Base-by-base conservation (phyloP, 305 asterid species). In the Rubia peregrina region DNA sequence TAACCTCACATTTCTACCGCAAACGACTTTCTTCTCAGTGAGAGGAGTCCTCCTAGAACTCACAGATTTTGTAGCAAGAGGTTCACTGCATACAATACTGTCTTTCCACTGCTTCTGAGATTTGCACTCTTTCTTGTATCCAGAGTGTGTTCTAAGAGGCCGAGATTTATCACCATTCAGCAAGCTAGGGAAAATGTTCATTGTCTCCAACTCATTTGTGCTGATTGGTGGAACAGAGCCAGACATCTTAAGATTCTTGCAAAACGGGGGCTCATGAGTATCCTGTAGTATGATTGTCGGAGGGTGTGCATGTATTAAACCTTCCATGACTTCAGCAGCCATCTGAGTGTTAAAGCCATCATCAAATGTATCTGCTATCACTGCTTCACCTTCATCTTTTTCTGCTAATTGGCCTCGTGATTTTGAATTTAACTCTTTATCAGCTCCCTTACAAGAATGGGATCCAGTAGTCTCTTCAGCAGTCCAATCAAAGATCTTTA, bases 321-420 rank as follows among this genome's bases (percentile, higher is more conserved):
- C 83, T 86, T 88, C 89, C 95, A 92, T 90, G 69, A 96, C 98
- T 87, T 90, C 98, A 75, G 90, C 95, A 55, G 98, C 97, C 68
- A 90, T 80, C 80, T 90, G 98, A 77, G 97, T 92, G 79, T 86
- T 89, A 77, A 80, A 63, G 24, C 96, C 96, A 71, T 87, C 79
- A 78, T 79, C 87, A n/a, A 72, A 82, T 12, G 69, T 76, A 44
- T 82, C 90, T 48, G 72, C 79, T 40, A 62, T 46, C 65, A 71
- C 62, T 67, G 69, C 62, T 73, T 24, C 64, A 62, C 65, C 48
- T 66, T 75, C 82, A 69, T 64, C 82, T 56, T 78, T 73, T 77
- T 79, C 88, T 61, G 53, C 65, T 14, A 59, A 72, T 36, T 71
- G 73, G 56, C 44, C 69, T 73, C 68, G 17, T 74, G 76, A 66